Evolutionary conservation across 2,329 filamentous ascomycete species (phyloP).

Genomic region (Neocatenulostroma microsporum): DNA sequence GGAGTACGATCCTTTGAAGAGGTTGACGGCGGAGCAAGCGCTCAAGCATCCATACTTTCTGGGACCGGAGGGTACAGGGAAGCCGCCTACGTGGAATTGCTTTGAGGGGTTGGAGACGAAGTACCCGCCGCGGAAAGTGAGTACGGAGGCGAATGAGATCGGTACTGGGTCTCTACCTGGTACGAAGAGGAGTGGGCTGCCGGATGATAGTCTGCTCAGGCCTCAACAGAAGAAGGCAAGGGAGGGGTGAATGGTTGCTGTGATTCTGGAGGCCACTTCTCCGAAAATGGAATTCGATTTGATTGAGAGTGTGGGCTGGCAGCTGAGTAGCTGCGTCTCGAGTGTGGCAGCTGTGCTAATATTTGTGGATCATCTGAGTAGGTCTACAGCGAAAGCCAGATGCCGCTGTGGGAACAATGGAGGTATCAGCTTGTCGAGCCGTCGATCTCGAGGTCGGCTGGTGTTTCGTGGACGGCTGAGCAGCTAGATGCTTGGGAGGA

Average conservation of each 20-base stretch:
- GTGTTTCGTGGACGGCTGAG: too few relatives aligned
- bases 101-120: constrained; percentile 84
- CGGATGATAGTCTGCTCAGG: constrained; percentile 66
- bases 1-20: constrained; percentile 85
- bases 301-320: too few relatives aligned
- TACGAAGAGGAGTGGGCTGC: constrained; percentile 78
- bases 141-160: constrained; percentile 93
- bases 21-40: constrained; percentile 79
- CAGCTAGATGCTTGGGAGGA: too few relatives aligned
- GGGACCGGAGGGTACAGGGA: constrained; percentile 19
- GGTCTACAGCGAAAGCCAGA: too few relatives aligned
- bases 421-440: too few relatives aligned
- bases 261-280: too few relatives aligned
- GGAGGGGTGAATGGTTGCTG: constrained; percentile 34
- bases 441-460: too few relatives aligned
- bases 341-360: too few relatives aligned
- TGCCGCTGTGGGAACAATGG: too few relatives aligned
- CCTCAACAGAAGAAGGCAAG: constrained; percentile 48
- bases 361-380: too few relatives aligned
- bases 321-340: too few relatives aligned
- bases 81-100: constrained; percentile 63
- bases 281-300: too few relatives aligned
- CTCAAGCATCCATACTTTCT: constrained; percentile 86
- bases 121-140: constrained; percentile 85
- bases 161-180: constrained; percentile 81